Percentiles rank a stretch among this genome's conserved stretches.
Conservation (phyloP, 805 yeast species). For the Myxozyma vanderwaltii region DNA sequence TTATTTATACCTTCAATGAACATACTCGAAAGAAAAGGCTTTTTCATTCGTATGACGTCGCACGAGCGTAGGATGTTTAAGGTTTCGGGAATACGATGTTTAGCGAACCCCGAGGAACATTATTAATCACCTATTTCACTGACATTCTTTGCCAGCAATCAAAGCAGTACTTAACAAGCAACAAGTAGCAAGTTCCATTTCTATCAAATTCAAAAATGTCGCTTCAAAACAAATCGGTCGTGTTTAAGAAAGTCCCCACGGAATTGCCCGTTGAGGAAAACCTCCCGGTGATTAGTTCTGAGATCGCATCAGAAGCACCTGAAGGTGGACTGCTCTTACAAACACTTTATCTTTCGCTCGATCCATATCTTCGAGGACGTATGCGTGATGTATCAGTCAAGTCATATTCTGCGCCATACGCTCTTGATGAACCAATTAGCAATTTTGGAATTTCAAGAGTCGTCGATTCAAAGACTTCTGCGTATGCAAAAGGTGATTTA, state of each 20-base stretch:
- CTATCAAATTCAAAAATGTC: not conserved
- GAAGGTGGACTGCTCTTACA: conserved; percentile 51
- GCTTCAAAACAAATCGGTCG: not conserved
- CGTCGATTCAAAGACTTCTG: conserved; percentile 48
- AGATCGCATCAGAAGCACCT: conserved; percentile 12
- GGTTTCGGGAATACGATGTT: too few species aligned
- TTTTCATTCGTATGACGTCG: too few species aligned
- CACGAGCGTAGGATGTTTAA: too few species aligned
- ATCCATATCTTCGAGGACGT: conserved; percentile 66
- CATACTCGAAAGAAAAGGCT: too few species aligned
- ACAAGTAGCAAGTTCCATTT: too few species aligned
- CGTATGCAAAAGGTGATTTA: conserved; percentile 50
- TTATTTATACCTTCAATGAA: too few species aligned
- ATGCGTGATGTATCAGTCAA: conserved; percentile 43
- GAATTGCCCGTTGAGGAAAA: conserved; percentile 9
- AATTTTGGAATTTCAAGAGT: conserved; percentile 53
- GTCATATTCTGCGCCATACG: conserved; percentile 24
- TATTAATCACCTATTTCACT: too few species aligned
- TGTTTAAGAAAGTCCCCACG: not conserved
- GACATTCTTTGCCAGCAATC: too few species aligned
- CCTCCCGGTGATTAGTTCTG: conserved; percentile 1
- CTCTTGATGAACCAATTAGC: conserved; percentile 38
- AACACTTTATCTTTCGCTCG: conserved; percentile 54
- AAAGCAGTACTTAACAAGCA: too few species aligned
- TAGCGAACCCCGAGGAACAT: too few species aligned